A percentile compares a stretch with the other conserved stretches of the same genome.
phyloP scores from a whole-genome alignment of 2,329 filamentous ascomycete genomes.

The Daldinia eschscholtzii region DNA sequence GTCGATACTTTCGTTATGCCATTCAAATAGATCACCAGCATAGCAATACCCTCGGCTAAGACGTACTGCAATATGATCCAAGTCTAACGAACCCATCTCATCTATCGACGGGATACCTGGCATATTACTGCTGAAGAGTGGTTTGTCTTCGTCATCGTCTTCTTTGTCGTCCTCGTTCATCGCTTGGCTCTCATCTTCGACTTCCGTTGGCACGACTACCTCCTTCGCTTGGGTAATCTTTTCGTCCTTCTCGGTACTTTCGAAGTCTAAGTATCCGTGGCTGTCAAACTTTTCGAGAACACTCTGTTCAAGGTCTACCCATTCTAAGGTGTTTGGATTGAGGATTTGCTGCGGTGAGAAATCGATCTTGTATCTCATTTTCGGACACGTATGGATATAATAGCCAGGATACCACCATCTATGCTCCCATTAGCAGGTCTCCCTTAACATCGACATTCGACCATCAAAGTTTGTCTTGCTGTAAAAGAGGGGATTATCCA shows the following conservation, averaged over 20 bases:
- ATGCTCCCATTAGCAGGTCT: slow-evolving; percentile 12
- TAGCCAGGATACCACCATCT: slow-evolving; percentile 83
- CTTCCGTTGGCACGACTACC: slow-evolving; percentile 17
- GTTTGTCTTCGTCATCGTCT: slow-evolving; percentile 40
- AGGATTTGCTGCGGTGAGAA: slow-evolving; percentile 81
- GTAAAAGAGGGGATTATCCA: background rate
- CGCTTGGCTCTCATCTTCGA: slow-evolving; percentile 26
- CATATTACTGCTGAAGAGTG: slow-evolving; percentile 72
- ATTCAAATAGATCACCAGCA: slow-evolving; percentile 61
- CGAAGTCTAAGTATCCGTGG: slow-evolving; percentile 68
- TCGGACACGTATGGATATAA: slow-evolving; percentile 84
- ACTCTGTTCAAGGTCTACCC: slow-evolving; percentile 70
- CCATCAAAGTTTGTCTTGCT: background rate
- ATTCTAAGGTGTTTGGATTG: slow-evolving; percentile 73
- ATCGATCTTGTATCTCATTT: slow-evolving; percentile 89
- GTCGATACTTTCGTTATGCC: slow-evolving; percentile 66
- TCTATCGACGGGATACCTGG: slow-evolving; percentile 72
- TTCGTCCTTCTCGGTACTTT: slow-evolving; percentile 39
- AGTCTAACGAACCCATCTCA: slow-evolving; percentile 66
- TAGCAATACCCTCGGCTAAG: slow-evolving; percentile 53
- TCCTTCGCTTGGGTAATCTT: background rate
- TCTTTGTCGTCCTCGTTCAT: slow-evolving; percentile 26
- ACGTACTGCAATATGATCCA: slow-evolving; percentile 70
- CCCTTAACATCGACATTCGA: background rate
- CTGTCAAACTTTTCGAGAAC: slow-evolving; percentile 65